Conservation (phyloP, 345 rosid species). For the Aurinia saxatilis region DNA sequence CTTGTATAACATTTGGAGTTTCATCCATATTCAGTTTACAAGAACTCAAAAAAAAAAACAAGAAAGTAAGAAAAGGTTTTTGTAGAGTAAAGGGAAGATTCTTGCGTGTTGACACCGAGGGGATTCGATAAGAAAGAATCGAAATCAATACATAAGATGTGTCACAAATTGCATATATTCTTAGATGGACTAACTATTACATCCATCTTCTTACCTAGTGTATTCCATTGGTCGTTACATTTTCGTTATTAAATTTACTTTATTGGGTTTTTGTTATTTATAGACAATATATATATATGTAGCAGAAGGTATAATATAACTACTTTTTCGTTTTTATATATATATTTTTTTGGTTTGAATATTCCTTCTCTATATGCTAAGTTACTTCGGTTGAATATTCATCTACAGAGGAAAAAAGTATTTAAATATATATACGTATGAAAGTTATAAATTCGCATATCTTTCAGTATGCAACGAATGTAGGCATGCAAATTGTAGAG, state of each 20-base stretch:
- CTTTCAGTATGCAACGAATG: too few relatives aligned
- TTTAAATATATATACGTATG: too few relatives aligned
- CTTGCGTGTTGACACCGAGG: constrained; percentile 33
- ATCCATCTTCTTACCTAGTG: constrained; percentile 7
- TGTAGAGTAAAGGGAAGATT: constrained; percentile 19
- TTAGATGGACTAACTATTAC: constrained; percentile 16
- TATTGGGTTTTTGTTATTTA: background rate
- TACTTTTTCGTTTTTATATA: background rate
- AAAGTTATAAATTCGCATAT: too few relatives aligned
- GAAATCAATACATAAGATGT: constrained; percentile 23
- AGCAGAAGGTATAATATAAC: background rate
- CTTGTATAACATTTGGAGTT: background rate
- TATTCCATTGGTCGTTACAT: constrained; percentile 12
- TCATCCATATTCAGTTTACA: background rate
- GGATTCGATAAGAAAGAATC: constrained; percentile 45
- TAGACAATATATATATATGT: background rate
- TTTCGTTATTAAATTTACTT: background rate
- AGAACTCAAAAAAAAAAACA: background rate
- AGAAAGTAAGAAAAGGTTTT: background rate
- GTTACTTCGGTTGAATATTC: constrained; percentile 4
- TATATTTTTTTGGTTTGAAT: constrained; percentile 1
- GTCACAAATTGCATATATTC: constrained; percentile 29
- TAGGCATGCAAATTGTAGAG: too few relatives aligned
- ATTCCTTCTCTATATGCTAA: constrained; percentile 1
- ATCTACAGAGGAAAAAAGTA: background rate